phyloP scores from a whole-genome alignment of 2,329 filamentous ascomycete genomes.

The Venturia effusa region DNA sequence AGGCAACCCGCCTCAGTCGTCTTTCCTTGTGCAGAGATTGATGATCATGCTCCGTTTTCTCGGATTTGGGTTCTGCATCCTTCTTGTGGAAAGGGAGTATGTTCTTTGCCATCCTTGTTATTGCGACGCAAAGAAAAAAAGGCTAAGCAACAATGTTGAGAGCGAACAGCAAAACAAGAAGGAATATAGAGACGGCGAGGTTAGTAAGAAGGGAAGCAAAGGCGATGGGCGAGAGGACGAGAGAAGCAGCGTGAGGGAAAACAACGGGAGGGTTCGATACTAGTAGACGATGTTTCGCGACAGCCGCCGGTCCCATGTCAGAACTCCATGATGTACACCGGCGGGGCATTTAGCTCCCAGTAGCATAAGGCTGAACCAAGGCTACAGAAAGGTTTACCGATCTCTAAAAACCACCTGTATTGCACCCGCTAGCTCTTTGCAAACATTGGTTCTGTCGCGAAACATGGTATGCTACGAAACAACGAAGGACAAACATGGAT shows the following conservation, averaged over 20 bases:
- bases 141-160: neutral
- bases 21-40: conserved; percentile 2
- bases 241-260: neutral
- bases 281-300: neutral
- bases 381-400: neutral
- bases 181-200: neutral
- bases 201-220: neutral
- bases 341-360: neutral
- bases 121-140: neutral
- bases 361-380: neutral
- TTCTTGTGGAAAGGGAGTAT: conserved; percentile 2
- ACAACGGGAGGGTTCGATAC: neutral
- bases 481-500: neutral
- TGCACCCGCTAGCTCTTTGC: neutral
- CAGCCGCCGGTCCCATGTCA: neutral
- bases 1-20: conserved; percentile 2
- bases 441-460: neutral
- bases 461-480: neutral
- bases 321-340: neutral
- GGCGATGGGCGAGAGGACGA: too few species aligned
- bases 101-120: neutral
- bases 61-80: neutral
- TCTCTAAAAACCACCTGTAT: neutral
- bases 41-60: neutral
- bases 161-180: neutral